Conservation (phyloP, 306 rosid genomes). For the Datisca glomerata region DNA sequence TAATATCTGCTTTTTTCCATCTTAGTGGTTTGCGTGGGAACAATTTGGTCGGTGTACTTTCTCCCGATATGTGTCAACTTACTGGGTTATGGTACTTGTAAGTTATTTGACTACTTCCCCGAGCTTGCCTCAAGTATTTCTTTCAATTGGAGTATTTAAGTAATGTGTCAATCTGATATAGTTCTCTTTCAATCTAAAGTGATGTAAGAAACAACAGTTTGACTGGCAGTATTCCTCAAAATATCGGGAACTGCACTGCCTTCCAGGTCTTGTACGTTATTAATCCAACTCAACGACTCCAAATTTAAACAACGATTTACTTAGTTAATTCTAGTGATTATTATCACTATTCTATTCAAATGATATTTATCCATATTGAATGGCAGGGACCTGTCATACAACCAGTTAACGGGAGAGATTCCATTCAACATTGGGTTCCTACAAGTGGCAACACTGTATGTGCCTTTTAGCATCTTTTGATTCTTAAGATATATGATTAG, state of each 20-base stretch:
- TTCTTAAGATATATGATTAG: too few species aligned
- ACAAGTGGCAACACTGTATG: constrained; percentile 88
- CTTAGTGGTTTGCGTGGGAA: constrained; percentile 87
- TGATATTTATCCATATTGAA: neutral
- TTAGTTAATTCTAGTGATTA: too few species aligned
- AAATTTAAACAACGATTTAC: neutral
- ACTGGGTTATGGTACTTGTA: constrained; percentile 98
- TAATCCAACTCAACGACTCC: constrained; percentile 12
- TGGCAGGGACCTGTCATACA: constrained; percentile 76
- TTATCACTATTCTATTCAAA: neutral
- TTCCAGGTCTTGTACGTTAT: constrained; percentile 96
- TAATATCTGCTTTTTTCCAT: neutral
- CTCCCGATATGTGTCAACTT: constrained; percentile 89
- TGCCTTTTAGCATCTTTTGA: too few species aligned
- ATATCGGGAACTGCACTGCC: constrained; percentile 83
- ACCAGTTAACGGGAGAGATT: constrained; percentile 65
- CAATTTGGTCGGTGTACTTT: constrained; percentile 71
- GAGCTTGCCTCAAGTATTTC: neutral
- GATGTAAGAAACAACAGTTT: constrained; percentile 94
- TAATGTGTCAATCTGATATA: neutral
- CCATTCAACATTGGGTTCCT: constrained; percentile 86
- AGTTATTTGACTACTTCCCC: constrained; percentile 26
- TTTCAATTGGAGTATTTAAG: neutral
- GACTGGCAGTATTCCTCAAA: constrained; percentile 79
- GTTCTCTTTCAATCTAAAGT: constrained; percentile 22